Evolutionary conservation across 2,329 filamentous ascomycete genomes (phyloP), one percentile per base, ranked within the genome.

Genomic region (Truncatella angustata): DNA sequence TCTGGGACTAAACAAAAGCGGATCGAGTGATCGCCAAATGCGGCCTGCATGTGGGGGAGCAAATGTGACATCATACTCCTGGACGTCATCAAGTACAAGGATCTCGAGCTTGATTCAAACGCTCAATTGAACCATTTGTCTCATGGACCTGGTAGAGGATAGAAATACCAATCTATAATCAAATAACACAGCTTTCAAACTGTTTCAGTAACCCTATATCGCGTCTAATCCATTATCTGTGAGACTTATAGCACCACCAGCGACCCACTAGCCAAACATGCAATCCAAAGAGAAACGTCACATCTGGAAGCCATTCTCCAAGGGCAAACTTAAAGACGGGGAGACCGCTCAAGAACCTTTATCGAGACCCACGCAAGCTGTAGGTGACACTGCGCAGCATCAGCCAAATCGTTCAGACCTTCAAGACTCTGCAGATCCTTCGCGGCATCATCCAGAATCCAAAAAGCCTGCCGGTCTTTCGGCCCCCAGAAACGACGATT

Each of bases 401-500:
- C n/a, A n/a, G n/a, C n/a, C n/a, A n/a, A n/a, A n/a, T n/a, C n/a
- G n/a, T n/a, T n/a, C n/a, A n/a, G n/a, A n/a, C n/a, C n/a, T n/a
- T n/a, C n/a, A n/a, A n/a, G n/a, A n/a, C n/a, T n/a, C n/a, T n/a
- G n/a, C n/a, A n/a, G n/a, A n/a, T n/a, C n/a, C n/a, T n/a, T n/a
- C n/a, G n/a, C n/a, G n/a, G n/a, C n/a, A n/a, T n/a, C n/a, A n/a
- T n/a, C n/a, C 28, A 32, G 14, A 32, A 7, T 32, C 28, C 14
- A 32, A 32, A 9, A 32, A 32, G 30, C 9, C 30, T 7, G 36
- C 36, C 16, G 36, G 18, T 7, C 9, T 20, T n/a, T n/a, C 36
- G 36, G n/a, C 30, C 30, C 9, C 30, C 30, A 34, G n/a, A 9
- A n/a, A 39, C 20, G 44, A 28, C 18, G 50, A 52, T 36, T 52